Conservation (phyloP, 1,284 basidiomycete species). For the Farysia itapuensis region DNA sequence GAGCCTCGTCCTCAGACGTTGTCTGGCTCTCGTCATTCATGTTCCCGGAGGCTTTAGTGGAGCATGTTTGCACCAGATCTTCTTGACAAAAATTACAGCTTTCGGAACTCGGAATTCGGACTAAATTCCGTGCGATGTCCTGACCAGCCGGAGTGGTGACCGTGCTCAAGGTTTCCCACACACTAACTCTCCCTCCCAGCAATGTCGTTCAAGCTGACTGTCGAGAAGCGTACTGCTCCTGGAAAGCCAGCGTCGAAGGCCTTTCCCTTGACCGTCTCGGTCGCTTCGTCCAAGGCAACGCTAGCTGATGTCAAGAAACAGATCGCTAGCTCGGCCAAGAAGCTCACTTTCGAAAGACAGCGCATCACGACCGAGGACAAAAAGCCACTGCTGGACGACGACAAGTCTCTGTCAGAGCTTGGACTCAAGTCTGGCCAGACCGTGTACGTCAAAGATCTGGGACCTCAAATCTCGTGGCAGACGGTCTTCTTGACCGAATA, state of each 20-base stretch:
- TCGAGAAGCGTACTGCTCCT: slow-evolving; percentile 32
- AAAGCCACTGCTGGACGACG: slow-evolving; percentile 46
- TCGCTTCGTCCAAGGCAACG: slow-evolving; percentile 32
- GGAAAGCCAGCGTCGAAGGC: slow-evolving; percentile 40
- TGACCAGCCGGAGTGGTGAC: no score
- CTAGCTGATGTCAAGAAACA: slow-evolving; percentile 46
- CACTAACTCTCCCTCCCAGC: neutral
- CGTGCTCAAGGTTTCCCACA: neutral
- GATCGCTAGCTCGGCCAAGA: slow-evolving; percentile 26
- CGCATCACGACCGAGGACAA: slow-evolving; percentile 52
- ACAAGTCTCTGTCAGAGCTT: slow-evolving; percentile 32
- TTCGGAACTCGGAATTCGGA: neutral
- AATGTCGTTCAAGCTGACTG: slow-evolving; percentile 34
- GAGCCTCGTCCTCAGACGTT: slow-evolving; percentile 20
- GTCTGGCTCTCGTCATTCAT: slow-evolving; percentile 10
- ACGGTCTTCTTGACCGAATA: slow-evolving; percentile 59
- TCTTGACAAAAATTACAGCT: neutral
- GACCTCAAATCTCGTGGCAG: slow-evolving; percentile 56
- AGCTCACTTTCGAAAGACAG: slow-evolving; percentile 45
- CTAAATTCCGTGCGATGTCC: no score
- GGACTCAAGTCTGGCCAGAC: slow-evolving; percentile 29
- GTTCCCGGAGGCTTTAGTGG: no score
- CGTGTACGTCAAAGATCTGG: slow-evolving; percentile 56
- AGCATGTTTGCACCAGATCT: no score
- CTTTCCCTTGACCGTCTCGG: slow-evolving; percentile 36